Percentiles rank a stretch among this genome's conserved stretches.
Evolutionary conservation across 2,329 filamentous ascomycete genomes (phyloP).

Genomic region (Didymellaceae sp.): DNA sequence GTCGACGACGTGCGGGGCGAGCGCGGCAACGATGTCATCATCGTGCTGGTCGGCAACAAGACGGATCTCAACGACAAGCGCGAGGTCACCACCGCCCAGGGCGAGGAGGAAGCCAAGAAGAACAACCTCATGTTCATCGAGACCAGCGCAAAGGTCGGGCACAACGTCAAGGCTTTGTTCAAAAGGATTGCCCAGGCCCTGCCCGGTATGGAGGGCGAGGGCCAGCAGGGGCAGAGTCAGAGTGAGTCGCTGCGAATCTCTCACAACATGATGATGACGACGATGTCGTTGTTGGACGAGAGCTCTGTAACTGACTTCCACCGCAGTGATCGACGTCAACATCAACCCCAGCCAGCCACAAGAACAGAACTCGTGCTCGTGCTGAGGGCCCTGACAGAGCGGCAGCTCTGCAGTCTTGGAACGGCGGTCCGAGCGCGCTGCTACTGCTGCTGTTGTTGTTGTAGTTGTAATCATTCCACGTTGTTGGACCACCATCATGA

Average conservation of each 20-base stretch:
- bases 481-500: too few relatives aligned
- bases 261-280: too few relatives aligned
- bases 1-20: slow-evolving; percentile 97
- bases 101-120: slow-evolving; percentile 97
- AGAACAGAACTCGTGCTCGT: slow-evolving; percentile 60
- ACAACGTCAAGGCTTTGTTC: slow-evolving; percentile 98
- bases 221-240: slow-evolving; percentile 77
- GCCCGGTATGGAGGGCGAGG: slow-evolving; percentile 94
- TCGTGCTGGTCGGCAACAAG: slow-evolving; percentile 98
- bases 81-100: slow-evolving; percentile 94
- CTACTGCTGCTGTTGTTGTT: too few relatives aligned
- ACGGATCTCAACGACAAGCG: slow-evolving; percentile 98
- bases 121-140: slow-evolving; percentile 99
- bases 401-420: slow-evolving; percentile 10
- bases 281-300: too few relatives aligned
- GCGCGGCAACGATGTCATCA: slow-evolving; percentile 97
- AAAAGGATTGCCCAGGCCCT: slow-evolving; percentile 97
- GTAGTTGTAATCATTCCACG: slow-evolving; percentile 49
- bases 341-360: slow-evolving; percentile 72
- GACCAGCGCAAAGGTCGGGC: slow-evolving; percentile 95
- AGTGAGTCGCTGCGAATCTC: slow-evolving; percentile 76
- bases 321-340: slow-evolving; percentile 88
- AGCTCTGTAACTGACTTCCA: slow-evolving; percentile 32
- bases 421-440: slow-evolving; percentile 38
- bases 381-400: slow-evolving; percentile 35